These are phyloP conservation scores for Rhizopogon roseolus DNA, from an alignment of 768 basidiomycete species.

Conservation along the genomic window DNA sequence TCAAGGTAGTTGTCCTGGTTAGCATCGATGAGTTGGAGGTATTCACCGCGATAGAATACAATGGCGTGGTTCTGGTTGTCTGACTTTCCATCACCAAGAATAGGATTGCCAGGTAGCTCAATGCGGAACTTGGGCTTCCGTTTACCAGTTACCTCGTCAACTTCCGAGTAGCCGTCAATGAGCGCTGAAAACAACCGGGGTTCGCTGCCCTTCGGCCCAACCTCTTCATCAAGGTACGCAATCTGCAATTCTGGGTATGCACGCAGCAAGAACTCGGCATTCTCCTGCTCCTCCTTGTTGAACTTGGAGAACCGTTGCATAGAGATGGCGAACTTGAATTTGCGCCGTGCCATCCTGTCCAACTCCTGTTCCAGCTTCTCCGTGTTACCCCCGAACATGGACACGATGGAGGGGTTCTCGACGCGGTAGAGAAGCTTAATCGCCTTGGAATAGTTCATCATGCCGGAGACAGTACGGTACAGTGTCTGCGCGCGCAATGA, in stretches of 20 bases:
- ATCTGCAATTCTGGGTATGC: constrained; percentile 99
- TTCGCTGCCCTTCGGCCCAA: constrained; percentile 83
- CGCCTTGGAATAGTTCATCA: constrained; percentile 99
- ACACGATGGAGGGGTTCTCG: constrained; percentile 97
- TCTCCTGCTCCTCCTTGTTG: constrained; percentile 98
- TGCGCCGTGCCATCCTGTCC: constrained; percentile 93
- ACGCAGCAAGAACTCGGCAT: constrained; percentile 94
- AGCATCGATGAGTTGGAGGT: constrained; percentile 97
- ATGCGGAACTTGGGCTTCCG: constrained; percentile 96
- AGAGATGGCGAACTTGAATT: constrained; percentile 97
- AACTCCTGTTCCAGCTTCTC: constrained; percentile 94
- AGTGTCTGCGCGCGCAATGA: constrained; percentile 97
- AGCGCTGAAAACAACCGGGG: constrained; percentile 86
- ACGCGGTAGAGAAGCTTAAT: constrained; percentile 99
- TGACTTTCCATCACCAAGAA: constrained; percentile 97
- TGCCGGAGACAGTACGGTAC: constrained; percentile 97
- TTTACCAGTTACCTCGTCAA: constrained; percentile 83
- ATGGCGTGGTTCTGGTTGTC: constrained; percentile 99
- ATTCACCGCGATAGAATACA: constrained; percentile 98
- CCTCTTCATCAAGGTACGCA: constrained; percentile 96
- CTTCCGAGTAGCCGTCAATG: constrained; percentile 96
- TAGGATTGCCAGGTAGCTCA: constrained; percentile 97
- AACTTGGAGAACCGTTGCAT: constrained; percentile 99
- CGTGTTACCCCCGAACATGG: constrained; percentile 93
- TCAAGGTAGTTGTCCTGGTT: constrained; percentile 99